Conservation (phyloP, 495 filamentous ascomycete species). For the Aspergillus carlsbadensis region DNA sequence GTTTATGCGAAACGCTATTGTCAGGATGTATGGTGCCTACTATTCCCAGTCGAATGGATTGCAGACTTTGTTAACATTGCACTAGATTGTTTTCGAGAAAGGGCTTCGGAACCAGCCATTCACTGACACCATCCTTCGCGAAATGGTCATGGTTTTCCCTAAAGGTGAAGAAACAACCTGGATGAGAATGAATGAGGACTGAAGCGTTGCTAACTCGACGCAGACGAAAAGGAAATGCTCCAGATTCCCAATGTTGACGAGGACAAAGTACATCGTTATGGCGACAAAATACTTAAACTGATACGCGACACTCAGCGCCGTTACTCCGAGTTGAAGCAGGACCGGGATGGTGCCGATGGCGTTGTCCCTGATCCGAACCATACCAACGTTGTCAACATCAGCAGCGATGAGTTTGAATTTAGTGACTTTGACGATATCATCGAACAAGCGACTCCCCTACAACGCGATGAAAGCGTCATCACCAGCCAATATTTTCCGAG, state of each 20-base stretch:
- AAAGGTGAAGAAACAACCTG: constrained; percentile 40
- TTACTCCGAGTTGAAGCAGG: constrained; percentile 59
- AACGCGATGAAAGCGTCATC: constrained; percentile 32
- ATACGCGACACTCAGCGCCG: constrained; percentile 53
- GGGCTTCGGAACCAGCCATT: constrained; percentile 66
- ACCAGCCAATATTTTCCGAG: constrained; percentile 50
- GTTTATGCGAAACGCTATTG: constrained; percentile 61
- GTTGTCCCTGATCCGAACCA: constrained; percentile 56
- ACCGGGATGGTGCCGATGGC: constrained; percentile 42
- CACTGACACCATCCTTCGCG: constrained; percentile 71
- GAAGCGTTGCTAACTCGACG: constrained; percentile 10
- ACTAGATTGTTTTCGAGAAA: constrained; percentile 59
- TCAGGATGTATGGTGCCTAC: constrained; percentile 45
- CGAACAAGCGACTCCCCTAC: constrained; percentile 38
- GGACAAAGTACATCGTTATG: constrained; percentile 70
- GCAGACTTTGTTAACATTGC: constrained; percentile 24
- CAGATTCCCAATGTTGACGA: constrained; percentile 66
- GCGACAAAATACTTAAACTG: constrained; percentile 63
- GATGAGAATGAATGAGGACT: not conserved
- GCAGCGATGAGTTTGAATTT: constrained; percentile 39
- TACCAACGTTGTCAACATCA: constrained; percentile 66
- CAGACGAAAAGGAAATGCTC: constrained; percentile 55
- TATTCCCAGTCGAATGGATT: not conserved
- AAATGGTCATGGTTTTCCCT: constrained; percentile 81
- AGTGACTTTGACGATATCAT: constrained; percentile 47